phyloP scores from a whole-genome alignment of 2,329 filamentous ascomycete species.

The Saccharata proteae region DNA sequence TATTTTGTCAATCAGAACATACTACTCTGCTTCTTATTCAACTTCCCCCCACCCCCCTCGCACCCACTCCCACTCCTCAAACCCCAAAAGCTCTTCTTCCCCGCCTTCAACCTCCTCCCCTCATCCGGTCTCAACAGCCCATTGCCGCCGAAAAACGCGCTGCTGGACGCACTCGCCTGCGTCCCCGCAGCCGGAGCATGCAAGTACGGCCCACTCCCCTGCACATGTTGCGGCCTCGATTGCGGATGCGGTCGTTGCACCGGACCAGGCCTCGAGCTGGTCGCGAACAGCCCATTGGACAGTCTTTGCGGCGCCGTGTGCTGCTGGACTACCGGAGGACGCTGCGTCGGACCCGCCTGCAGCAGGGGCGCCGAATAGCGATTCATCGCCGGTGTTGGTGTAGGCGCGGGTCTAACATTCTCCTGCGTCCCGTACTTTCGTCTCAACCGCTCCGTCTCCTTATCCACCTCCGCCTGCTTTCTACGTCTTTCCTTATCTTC shows the following conservation, averaged over 20 bases:
- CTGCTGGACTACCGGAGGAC: no score
- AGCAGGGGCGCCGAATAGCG: neutral
- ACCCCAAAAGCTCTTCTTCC: slow-evolving; percentile 26
- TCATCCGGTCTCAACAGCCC: slow-evolving; percentile 16
- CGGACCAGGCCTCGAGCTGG: no score
- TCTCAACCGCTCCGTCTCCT: slow-evolving; percentile 64
- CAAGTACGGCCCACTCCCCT: no score
- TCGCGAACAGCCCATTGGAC: no score
- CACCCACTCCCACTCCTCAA: slow-evolving; percentile 20
- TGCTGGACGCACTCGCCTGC: no score
- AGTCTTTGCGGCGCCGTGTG: no score
- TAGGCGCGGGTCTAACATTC: neutral
- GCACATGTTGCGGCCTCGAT: no score
- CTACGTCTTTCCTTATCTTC: slow-evolving; percentile 51
- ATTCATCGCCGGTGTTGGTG: slow-evolving; percentile 1
- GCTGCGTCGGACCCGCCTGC: slow-evolving; percentile 1
- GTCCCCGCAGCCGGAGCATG: no score
- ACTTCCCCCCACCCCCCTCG: slow-evolving; percentile 1
- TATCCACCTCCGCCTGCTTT: slow-evolving; percentile 45
- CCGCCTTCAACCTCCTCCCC: slow-evolving; percentile 18
- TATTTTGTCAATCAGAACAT: no score
- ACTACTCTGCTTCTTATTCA: slow-evolving; percentile 32
- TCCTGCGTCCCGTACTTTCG: slow-evolving; percentile 47
- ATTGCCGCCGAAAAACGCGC: slow-evolving; percentile 23
- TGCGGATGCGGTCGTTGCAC: no score